Percentiles rank a stretch among this genome's conserved stretches.
phyloP scores from a whole-genome alignment of 306 rosid genomes.

The Styphnolobium japonicum region DNA sequence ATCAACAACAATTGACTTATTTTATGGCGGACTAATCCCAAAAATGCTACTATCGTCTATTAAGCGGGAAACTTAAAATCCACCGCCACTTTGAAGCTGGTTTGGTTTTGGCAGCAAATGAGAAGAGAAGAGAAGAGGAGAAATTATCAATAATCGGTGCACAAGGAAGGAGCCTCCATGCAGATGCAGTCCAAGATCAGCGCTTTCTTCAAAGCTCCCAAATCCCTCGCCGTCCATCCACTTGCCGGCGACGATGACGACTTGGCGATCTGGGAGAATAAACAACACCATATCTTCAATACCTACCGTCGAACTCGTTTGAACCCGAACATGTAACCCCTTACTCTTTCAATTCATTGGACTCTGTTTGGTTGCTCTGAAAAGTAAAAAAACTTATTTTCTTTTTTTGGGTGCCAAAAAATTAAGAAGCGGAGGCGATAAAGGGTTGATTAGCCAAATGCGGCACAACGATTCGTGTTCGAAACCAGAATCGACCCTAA shows the following conservation, averaged over 20 bases:
- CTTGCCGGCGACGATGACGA: slow-evolving; percentile 27
- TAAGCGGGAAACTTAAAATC: too few species aligned
- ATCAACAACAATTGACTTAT: too few species aligned
- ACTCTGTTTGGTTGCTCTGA: neutral
- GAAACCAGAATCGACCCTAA: neutral
- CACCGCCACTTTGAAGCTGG: neutral
- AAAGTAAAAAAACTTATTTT: too few species aligned
- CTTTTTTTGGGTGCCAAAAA: neutral
- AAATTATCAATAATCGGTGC: too few species aligned
- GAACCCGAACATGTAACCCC: slow-evolving; percentile 30
- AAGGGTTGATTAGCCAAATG: neutral
- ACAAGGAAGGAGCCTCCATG: neutral
- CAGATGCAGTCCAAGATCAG: slow-evolving; percentile 69
- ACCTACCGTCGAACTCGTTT: slow-evolving; percentile 52
- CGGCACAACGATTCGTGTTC: neutral
- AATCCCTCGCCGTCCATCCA: neutral
- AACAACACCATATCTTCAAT: slow-evolving; percentile 38
- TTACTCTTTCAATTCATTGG: neutral
- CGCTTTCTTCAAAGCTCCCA: slow-evolving; percentile 51
- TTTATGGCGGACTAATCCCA: too few species aligned
- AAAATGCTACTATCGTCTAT: too few species aligned
- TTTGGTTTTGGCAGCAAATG: slow-evolving; percentile 20
- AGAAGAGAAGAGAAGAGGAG: too few species aligned
- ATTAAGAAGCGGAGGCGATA: slow-evolving; percentile 17
- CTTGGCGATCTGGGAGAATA: slow-evolving; percentile 62